Percentiles rank a stretch among this genome's conserved stretches.
phyloP scores from a whole-genome alignment of 805 yeast species.

The Saturnispora serradocipensis region DNA sequence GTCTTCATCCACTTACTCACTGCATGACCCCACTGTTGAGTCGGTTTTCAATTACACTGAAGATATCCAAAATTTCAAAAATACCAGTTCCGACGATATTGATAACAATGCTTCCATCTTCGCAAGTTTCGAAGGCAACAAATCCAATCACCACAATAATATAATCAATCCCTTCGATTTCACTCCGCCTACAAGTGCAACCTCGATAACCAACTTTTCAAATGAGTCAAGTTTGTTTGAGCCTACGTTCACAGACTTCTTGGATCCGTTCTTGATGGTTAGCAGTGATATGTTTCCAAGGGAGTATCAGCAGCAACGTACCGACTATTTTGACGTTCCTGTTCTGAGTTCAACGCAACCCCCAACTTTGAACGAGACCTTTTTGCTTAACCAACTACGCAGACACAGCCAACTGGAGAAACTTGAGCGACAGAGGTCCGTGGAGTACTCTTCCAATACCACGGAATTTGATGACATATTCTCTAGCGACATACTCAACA shows the following conservation, averaged over 20 bases:
- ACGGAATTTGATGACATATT: neutral
- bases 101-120: neutral
- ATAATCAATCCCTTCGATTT: neutral
- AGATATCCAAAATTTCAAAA: neutral
- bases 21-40: neutral
- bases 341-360: neutral
- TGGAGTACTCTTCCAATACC: neutral
- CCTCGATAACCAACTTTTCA: neutral
- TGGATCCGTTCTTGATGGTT: neutral
- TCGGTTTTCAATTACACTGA: neutral
- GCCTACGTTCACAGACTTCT: neutral
- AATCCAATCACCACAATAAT: too few relatives aligned
- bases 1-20: neutral
- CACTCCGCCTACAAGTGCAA: neutral
- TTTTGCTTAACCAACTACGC: slow-evolving; percentile 1
- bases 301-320: neutral
- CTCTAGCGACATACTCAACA: neutral
- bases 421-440: neutral
- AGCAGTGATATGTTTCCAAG: neutral
- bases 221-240: neutral
- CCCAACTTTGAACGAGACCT: neutral
- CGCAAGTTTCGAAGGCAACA: neutral
- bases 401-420: neutral
- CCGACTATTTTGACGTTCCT: neutral
- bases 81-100: neutral